These are phyloP conservation scores for Lizonia empirigonia DNA, from an alignment of 2,329 filamentous ascomycete genomes.

Conservation along the genomic window DNA sequence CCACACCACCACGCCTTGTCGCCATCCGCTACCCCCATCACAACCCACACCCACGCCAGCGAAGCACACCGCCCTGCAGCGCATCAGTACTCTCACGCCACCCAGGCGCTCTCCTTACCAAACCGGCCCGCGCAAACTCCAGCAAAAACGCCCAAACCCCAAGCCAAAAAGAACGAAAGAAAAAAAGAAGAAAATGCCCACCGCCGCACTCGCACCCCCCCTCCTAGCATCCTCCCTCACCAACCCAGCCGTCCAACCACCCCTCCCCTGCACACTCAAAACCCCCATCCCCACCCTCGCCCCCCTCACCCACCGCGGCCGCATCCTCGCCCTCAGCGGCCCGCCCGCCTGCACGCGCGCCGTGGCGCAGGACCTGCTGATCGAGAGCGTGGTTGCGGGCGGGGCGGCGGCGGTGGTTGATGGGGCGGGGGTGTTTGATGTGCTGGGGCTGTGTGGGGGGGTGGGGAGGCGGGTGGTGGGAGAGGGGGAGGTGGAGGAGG, in stretches of 20 bases:
- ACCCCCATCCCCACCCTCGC: background rate
- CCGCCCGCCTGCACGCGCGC: too few species aligned
- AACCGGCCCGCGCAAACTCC: too few species aligned
- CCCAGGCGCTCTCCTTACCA: too few species aligned
- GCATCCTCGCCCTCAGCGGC: background rate
- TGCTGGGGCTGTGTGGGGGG: constrained; percentile 47
- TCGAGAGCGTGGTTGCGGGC: constrained; percentile 42
- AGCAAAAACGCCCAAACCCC: too few species aligned
- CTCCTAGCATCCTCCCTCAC: constrained; percentile 5
- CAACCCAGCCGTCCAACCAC: background rate
- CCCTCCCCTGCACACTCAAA: background rate
- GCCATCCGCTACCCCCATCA: too few species aligned
- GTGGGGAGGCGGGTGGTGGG: constrained; percentile 29
- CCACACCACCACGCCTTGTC: too few species aligned
- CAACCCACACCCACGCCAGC: too few species aligned
- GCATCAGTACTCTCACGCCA: too few species aligned
- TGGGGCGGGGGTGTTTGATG: constrained; percentile 53
- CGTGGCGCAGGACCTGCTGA: constrained; percentile 40
- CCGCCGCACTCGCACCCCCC: background rate
- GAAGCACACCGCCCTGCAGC: too few species aligned
- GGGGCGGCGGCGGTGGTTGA: constrained; percentile 53
- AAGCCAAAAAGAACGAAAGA: background rate
- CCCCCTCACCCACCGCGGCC: background rate
- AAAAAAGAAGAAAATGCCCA: background rate
- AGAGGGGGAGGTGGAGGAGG: background rate